These are phyloP conservation scores for Lepidium aucheri DNA, from an alignment of 345 rosid species.

Conservation along the genomic window DNA sequence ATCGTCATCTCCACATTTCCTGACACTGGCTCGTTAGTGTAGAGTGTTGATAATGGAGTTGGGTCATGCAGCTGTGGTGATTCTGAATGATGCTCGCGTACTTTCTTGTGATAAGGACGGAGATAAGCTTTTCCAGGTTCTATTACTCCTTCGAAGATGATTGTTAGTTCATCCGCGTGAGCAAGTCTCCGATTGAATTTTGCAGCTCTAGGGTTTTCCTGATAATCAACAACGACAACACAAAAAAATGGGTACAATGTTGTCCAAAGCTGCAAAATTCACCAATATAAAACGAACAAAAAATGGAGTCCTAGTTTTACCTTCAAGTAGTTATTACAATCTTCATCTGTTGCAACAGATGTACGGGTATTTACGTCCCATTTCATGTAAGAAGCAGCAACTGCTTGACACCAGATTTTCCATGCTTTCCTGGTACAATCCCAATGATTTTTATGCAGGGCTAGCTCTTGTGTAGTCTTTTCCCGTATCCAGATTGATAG, in stretches of 20 bases:
- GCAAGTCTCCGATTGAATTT: slow-evolving; percentile 24
- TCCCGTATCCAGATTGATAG: slow-evolving; percentile 30
- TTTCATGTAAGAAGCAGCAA: slow-evolving; percentile 30
- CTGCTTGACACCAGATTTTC: slow-evolving; percentile 44
- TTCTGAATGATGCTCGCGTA: slow-evolving; percentile 1
- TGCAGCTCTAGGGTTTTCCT: slow-evolving; percentile 35
- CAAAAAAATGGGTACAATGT: not conserved
- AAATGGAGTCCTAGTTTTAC: not conserved
- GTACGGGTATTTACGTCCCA: slow-evolving; percentile 34
- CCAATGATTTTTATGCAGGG: slow-evolving; percentile 38
- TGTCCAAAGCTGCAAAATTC: not conserved
- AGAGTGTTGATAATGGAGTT: slow-evolving; percentile 26
- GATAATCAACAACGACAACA: not conserved
- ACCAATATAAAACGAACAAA: not conserved
- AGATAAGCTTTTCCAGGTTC: slow-evolving; percentile 26
- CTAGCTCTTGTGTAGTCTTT: slow-evolving; percentile 22
- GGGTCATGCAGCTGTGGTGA: slow-evolving; percentile 24
- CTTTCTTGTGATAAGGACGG: slow-evolving; percentile 20
- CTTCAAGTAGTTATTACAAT: slow-evolving; percentile 28
- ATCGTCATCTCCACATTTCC: slow-evolving; percentile 2
- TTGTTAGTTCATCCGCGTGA: slow-evolving; percentile 29
- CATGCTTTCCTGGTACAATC: slow-evolving; percentile 36
- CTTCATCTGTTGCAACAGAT: slow-evolving; percentile 37
- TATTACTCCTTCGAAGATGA: slow-evolving; percentile 27
- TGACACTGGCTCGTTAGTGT: slow-evolving; percentile 26